Conservation (phyloP, 805 yeast genomes). For the Wickerhamiella azyma region DNA sequence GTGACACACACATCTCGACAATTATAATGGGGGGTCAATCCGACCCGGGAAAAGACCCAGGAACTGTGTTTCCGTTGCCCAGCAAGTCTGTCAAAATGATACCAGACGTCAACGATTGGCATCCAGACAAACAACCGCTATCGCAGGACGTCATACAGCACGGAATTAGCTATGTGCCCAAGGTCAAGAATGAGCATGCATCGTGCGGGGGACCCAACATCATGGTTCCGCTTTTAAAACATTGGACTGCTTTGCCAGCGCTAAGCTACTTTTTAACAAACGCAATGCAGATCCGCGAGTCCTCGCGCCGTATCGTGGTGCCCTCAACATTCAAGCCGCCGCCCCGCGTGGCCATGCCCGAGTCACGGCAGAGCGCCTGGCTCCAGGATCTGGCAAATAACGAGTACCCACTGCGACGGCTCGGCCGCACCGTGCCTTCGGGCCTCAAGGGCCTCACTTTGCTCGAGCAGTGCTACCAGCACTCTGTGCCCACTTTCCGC, state of each 20-base stretch:
- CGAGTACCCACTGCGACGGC: conserved; percentile 46
- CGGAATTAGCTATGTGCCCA: conserved; percentile 55
- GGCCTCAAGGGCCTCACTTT: conserved; percentile 66
- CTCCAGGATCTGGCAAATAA: conserved; percentile 62
- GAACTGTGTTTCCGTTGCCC: conserved; percentile 26
- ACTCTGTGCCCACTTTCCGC: conserved; percentile 59
- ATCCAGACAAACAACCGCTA: conserved; percentile 33
- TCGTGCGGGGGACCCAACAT: conserved; percentile 44
- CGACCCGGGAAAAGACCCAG: conserved; percentile 19
- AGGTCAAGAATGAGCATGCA: conserved; percentile 50
- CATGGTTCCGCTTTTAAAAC: conserved; percentile 29
- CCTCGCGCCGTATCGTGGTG: conserved; percentile 33
- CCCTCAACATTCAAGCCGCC: conserved; percentile 61
- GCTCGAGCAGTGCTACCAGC: conserved; percentile 56
- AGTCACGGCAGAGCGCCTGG: conserved; percentile 77
- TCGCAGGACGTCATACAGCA: conserved; percentile 47
- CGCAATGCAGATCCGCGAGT: conserved; percentile 36
- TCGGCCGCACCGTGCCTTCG: conserved; percentile 76
- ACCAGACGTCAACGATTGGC: conserved; percentile 69
- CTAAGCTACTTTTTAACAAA: conserved; percentile 35
- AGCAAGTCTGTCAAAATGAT: conserved; percentile 24
- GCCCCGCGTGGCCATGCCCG: conserved; percentile 81
- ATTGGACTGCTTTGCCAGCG: conserved; percentile 34
- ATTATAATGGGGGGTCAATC: background rate
- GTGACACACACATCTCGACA: background rate